phyloP scores from a whole-genome alignment of 2,329 filamentous ascomycete genomes.

The Ceratocystis smalleyi region DNA sequence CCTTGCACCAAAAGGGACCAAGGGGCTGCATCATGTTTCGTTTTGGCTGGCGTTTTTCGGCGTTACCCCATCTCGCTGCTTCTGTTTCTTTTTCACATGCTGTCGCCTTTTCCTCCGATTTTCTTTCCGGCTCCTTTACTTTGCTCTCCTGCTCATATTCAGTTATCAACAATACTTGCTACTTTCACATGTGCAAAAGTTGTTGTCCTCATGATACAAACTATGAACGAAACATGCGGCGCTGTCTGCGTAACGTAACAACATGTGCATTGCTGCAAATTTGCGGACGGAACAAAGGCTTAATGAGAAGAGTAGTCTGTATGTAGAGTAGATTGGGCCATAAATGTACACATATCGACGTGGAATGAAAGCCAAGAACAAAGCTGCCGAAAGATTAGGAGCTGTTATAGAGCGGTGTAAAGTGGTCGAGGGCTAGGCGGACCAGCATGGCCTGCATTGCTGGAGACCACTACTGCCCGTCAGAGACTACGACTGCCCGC shows the following conservation, averaged over 20 bases:
- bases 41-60: constrained; percentile 16
- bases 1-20: not conserved
- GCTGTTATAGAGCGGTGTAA: not conserved
- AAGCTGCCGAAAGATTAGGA: too few relatives aligned
- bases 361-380: too few relatives aligned
- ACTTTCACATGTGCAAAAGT: not conserved
- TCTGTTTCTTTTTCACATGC: constrained; percentile 8
- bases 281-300: too few relatives aligned
- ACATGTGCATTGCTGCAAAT: too few relatives aligned
- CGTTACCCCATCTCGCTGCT: constrained; percentile 11
- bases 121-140: constrained; percentile 17
- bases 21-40: constrained; percentile 8
- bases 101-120: constrained; percentile 19
- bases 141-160: not conserved
- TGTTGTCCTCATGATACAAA: not conserved
- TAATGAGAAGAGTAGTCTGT: too few relatives aligned
- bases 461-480: not conserved
- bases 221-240: too few relatives aligned
- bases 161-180: not conserved
- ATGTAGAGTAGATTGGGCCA: too few relatives aligned
- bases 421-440: not conserved
- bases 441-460: not conserved
- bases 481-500: not conserved
- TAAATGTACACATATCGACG: too few relatives aligned
- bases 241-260: too few relatives aligned